Conservation (phyloP, 2,329 filamentous ascomycete genomes). For the Fusarium nygamai region DNA sequence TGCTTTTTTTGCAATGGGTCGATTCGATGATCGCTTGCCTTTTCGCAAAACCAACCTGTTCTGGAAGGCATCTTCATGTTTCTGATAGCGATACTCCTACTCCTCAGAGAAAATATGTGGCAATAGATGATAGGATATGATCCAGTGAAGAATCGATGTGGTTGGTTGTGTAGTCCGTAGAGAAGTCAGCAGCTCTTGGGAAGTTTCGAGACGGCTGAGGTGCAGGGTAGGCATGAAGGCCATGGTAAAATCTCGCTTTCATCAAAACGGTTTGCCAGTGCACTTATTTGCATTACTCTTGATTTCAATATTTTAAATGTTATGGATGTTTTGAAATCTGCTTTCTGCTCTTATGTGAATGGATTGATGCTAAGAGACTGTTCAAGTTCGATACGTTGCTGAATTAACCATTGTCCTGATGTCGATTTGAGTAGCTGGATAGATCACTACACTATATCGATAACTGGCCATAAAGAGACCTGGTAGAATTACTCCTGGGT, state of each 20-base stretch:
- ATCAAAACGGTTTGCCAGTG: neutral
- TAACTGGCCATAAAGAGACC: neutral
- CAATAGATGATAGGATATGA: too few species aligned
- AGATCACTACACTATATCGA: neutral
- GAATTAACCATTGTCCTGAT: neutral
- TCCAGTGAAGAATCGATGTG: neutral
- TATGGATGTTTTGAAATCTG: fast-evolving
- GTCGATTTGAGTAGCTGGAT: neutral
- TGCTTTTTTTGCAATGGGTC: neutral
- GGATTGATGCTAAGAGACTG: neutral
- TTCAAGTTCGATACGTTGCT: too few species aligned
- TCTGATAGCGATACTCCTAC: neutral
- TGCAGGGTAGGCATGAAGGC: neutral
- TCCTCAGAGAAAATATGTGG: neutral
- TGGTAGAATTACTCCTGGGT: too few species aligned
- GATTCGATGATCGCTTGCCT: neutral
- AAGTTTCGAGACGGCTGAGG: neutral
- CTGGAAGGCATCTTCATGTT: neutral
- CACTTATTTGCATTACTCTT: neutral
- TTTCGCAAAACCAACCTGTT: neutral
- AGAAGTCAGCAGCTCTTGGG: neutral
- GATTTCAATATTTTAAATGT: too few species aligned
- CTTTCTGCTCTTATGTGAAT: neutral
- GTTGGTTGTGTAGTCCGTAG: too few species aligned
- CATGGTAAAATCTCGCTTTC: too few species aligned